phyloP scores from a whole-genome alignment of 306 rosid species.

The Glycyrrhiza uralensis region DNA sequence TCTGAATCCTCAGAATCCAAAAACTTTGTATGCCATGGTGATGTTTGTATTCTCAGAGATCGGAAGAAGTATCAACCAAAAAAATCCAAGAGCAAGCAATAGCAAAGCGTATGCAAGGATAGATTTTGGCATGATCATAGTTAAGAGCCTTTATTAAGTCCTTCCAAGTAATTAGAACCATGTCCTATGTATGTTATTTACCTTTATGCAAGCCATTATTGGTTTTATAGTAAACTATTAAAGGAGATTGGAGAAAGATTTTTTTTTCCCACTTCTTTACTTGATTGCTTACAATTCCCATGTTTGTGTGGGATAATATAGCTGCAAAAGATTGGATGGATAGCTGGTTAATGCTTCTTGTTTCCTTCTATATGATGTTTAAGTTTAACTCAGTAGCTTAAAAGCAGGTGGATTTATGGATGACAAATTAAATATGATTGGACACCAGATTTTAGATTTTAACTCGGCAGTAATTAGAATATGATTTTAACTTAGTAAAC shows the following conservation, averaged over 20 bases:
- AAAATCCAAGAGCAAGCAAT: conserved; percentile 22
- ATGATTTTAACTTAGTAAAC: too few relatives aligned
- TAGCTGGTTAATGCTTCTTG: background rate
- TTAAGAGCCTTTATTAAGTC: background rate
- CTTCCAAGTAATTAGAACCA: background rate
- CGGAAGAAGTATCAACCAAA: conserved; percentile 22
- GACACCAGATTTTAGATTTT: too few relatives aligned
- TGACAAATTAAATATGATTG: too few relatives aligned
- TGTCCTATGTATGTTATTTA: background rate
- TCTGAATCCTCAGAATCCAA: conserved; percentile 42
- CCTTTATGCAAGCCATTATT: background rate
- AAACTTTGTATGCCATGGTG: conserved; percentile 48
- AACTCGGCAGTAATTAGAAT: too few relatives aligned
- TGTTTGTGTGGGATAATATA: background rate
- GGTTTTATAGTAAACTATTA: background rate
- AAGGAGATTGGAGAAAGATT: conserved; percentile 11
- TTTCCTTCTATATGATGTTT: background rate
- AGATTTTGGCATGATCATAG: background rate
- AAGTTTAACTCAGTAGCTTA: background rate
- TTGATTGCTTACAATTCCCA: background rate
- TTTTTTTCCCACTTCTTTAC: background rate
- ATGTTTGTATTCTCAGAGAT: conserved; percentile 48
- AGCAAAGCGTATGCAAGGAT: background rate
- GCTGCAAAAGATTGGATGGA: background rate
- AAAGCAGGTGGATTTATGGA: too few relatives aligned